Base-by-base conservation (phyloP, 2,329 filamentous ascomycete species). In the Chaetomiaceae sp. region DNA sequence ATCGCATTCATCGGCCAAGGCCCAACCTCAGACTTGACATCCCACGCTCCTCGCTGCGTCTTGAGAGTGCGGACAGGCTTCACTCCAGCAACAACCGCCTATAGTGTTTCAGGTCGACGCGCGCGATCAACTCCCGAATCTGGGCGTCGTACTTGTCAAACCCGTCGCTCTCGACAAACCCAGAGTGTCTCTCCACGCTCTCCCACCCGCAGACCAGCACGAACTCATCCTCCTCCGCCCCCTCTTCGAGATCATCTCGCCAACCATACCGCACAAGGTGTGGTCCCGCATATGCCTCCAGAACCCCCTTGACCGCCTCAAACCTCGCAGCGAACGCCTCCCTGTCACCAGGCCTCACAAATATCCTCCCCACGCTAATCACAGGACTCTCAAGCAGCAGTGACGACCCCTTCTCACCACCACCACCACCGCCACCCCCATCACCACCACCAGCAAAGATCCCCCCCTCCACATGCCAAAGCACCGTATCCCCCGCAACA, bases 391-490 rank as follows among this genome's bases (percentile, higher is more conserved):
- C 41, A 17, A 66, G 51, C 44, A 67, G 20, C 37, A 27, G 19
- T 8, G 13, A 25, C 41, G 20, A 48, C 10, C 57, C 9, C 3
- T 2, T 33, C 10, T 1, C 25, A 10, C 6, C 42, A 20, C 58
- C 48, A 2, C 44, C 44, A 6, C 37, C 37, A 10, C 30, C 38
- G 5, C 37, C 21, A 8, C 16, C 35, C 9, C 40, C 27, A 10
- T 14, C 30, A 16, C 20, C 43, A 14, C 25, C 40, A 19, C 25
- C 44, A 10, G 42, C 50, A 47, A 65, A 63, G 12, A 61, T 47
- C 25, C 65, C 66, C n/a, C 66, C 59, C 2, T 67, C 62, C 41
- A 75, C 55, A 59, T 78, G 73, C 50, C 70, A 71, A 34, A 75
- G 60, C 27, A 67, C 44, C 17, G 39, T 48, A 14, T 48, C 54